Evolutionary conservation across 345 rosid species (phyloP).

Genomic region (Bruguiera sexangula): DNA sequence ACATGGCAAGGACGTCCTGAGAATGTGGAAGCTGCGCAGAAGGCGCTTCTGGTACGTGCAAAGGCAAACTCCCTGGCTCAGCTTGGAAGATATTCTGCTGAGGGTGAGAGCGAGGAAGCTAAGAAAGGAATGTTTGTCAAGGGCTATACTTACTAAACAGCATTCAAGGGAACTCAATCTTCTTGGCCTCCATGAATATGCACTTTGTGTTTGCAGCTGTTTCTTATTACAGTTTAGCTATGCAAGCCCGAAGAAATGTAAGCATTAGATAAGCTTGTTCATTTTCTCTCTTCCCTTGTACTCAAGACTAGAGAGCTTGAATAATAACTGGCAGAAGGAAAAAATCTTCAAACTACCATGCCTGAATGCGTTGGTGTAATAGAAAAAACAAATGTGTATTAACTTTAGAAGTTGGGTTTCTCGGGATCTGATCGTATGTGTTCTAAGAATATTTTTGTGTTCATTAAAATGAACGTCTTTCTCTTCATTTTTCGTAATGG

Average conservation of each 20-base stretch:
- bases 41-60: constrained; percentile 84
- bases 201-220: neutral
- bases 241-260: constrained; percentile 8
- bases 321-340: constrained; percentile 15
- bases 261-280: constrained; percentile 6
- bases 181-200: neutral
- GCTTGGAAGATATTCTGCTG: constrained; percentile 82
- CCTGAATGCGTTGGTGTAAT: neutral
- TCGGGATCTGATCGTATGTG: neutral
- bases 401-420: neutral
- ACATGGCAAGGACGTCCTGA: constrained; percentile 96
- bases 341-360: neutral
- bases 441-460: neutral
- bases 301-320: constrained; percentile 4
- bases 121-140: constrained; percentile 96
- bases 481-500: too few relatives aligned
- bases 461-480: too few relatives aligned
- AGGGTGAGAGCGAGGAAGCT: constrained; percentile 84
- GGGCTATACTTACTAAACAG: constrained; percentile 81
- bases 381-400: neutral
- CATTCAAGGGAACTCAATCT: neutral
- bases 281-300: neutral
- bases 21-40: constrained; percentile 74
- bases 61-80: constrained; percentile 95
- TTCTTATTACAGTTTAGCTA: constrained; percentile 4